These are phyloP conservation scores for Porodaedalea pini DNA, from an alignment of 1,284 basidiomycete genomes.

Conservation along the genomic window DNA sequence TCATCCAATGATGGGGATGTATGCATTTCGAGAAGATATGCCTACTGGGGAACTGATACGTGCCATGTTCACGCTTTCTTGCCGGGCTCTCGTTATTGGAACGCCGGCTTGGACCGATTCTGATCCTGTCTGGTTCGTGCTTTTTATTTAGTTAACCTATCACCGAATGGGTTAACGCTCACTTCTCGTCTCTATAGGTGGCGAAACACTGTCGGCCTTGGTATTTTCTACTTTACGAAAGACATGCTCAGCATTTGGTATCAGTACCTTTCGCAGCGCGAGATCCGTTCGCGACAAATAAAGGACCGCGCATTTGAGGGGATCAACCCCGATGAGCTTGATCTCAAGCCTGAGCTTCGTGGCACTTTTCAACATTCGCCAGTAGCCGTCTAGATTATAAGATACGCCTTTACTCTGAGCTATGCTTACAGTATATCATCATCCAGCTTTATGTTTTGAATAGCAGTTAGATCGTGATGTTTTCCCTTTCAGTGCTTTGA, in stretches of 20 bases:
- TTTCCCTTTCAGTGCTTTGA: too few species aligned
- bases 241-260: conserved; percentile 64
- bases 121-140: conserved; percentile 66
- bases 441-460: neutral
- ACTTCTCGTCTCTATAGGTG: conserved; percentile 43
- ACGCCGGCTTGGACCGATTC: conserved; percentile 56
- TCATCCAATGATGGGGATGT: conserved; percentile 27
- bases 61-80: conserved; percentile 36
- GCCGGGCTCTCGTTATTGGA: conserved; percentile 51
- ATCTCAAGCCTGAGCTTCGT: conserved; percentile 31
- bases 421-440: neutral
- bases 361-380: neutral
- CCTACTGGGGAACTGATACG: conserved; percentile 24
- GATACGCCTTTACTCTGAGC: neutral
- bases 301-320: conserved; percentile 68
- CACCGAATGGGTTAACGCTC: neutral
- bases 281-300: conserved; percentile 60
- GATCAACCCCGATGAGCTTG: conserved; percentile 59
- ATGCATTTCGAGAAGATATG: conserved; percentile 24
- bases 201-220: conserved; percentile 68
- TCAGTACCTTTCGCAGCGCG: conserved; percentile 63
- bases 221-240: conserved; percentile 55
- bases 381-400: neutral
- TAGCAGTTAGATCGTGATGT: too few species aligned
- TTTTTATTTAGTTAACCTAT: neutral